These are phyloP conservation scores for Amborella trichopoda DNA, from an alignment of 164 flowering plant genomes.

Conservation along the genomic window DNA sequence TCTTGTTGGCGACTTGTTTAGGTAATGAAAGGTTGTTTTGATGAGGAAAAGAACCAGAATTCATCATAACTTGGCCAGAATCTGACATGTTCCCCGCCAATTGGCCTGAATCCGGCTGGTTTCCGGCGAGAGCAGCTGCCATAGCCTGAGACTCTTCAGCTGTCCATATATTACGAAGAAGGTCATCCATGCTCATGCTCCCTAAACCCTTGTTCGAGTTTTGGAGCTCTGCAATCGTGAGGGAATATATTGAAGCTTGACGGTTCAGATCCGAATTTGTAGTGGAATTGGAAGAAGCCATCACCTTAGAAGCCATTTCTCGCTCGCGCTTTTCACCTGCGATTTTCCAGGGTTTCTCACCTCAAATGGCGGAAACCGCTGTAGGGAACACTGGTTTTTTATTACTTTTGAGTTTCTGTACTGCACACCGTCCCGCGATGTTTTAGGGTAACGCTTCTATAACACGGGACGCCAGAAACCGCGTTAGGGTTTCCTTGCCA, in stretches of 20 bases:
- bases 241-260: slow-evolving; percentile 18
- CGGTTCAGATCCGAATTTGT: slow-evolving; percentile 39
- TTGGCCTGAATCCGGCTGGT: not conserved
- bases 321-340: not conserved
- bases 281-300: slow-evolving; percentile 26
- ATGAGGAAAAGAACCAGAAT: no score
- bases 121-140: slow-evolving; percentile 7
- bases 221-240: slow-evolving; percentile 2
- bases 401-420: no score
- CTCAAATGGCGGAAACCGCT: no score
- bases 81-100: not conserved
- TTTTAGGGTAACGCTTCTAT: no score
- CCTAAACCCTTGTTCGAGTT: not conserved
- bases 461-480: no score
- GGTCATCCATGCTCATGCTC: slow-evolving; percentile 38
- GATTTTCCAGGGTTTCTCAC: no score
- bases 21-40: no score
- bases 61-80: slow-evolving; percentile 4
- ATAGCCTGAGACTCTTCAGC: slow-evolving; percentile 14
- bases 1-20: slow-evolving; percentile 8
- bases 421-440: no score
- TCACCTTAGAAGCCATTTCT: slow-evolving; percentile 1
- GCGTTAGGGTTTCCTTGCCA: no score
- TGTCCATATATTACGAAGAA: slow-evolving; percentile 23
- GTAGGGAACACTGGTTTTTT: no score